phyloP scores from a whole-genome alignment of 495 filamentous ascomycete species.

The Barbatosphaeria neglecta region DNA sequence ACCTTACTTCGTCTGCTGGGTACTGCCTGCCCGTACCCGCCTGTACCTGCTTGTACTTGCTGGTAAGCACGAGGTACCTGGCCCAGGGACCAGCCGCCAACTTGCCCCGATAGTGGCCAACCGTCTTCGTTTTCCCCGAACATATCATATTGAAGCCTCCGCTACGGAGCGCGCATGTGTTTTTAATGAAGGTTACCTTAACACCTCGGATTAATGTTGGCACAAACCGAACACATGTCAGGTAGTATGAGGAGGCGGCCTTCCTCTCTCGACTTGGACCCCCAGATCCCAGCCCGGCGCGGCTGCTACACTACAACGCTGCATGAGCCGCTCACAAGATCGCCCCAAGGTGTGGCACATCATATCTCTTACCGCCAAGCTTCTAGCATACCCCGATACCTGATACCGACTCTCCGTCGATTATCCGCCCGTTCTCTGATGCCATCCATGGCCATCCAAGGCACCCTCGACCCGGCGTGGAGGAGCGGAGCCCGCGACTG shows the following conservation, averaged over 20 bases:
- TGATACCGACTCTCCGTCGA: too few species aligned
- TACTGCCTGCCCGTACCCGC: too few species aligned
- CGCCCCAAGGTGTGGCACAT: background rate
- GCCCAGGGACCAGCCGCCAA: background rate
- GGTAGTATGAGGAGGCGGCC: background rate
- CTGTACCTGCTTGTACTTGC: too few species aligned
- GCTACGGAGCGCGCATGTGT: background rate
- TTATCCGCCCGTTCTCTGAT: background rate
- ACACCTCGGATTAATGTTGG: constrained; percentile 1
- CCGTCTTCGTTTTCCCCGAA: background rate
- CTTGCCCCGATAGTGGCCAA: background rate
- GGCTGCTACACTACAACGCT: background rate
- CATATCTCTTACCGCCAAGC: background rate
- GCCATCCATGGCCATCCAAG: too few species aligned
- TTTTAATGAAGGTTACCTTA: background rate
- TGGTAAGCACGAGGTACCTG: too few species aligned
- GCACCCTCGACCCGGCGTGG: constrained; percentile 1
- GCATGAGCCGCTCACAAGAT: background rate
- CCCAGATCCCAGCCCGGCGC: background rate
- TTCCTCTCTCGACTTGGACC: background rate
- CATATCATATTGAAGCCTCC: background rate
- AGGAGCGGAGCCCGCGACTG: background rate
- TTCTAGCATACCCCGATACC: background rate
- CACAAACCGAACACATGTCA: constrained; percentile 1
- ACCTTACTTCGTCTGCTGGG: too few species aligned